Conservation (phyloP, 371 early-diverging fungal species). For the Actinomucor elegans region DNA sequence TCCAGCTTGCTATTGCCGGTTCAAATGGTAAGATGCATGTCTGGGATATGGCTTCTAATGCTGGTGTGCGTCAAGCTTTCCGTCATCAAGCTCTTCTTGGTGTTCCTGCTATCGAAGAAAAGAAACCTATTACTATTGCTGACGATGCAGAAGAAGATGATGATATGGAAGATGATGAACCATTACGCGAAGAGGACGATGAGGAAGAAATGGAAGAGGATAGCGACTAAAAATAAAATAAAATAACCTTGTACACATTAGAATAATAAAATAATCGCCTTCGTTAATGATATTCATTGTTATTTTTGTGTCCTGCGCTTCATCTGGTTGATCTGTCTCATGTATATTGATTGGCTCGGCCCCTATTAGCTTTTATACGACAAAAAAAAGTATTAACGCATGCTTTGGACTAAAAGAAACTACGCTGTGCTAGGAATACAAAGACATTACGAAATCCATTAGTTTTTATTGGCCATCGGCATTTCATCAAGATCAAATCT, state of each 20-base stretch:
- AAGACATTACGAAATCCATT: no score
- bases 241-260: not conserved
- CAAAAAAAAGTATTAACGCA: no score
- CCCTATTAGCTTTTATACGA: no score
- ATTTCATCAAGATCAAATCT: no score
- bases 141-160: constrained; percentile 56
- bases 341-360: no score
- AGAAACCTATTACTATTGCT: constrained; percentile 39
- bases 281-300: no score
- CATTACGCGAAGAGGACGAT: constrained; percentile 18
- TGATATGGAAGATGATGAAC: constrained; percentile 50
- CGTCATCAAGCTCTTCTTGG: constrained; percentile 33
- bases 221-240: constrained; percentile 21
- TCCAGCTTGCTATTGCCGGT: constrained; percentile 84
- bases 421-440: no score
- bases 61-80: constrained; percentile 75
- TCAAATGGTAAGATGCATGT: constrained; percentile 84
- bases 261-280: not conserved
- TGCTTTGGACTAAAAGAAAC: no score
- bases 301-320: no score
- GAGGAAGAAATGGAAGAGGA: constrained; percentile 30
- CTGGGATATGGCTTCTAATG: constrained; percentile 90
- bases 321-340: no score
- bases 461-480: no score
- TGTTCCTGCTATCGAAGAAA: constrained; percentile 28